A percentile compares a stretch with the other conserved stretches of the same genome.
phyloP scores from a whole-genome alignment of 2,329 filamentous ascomycete species.

The Kalmusia sp. region DNA sequence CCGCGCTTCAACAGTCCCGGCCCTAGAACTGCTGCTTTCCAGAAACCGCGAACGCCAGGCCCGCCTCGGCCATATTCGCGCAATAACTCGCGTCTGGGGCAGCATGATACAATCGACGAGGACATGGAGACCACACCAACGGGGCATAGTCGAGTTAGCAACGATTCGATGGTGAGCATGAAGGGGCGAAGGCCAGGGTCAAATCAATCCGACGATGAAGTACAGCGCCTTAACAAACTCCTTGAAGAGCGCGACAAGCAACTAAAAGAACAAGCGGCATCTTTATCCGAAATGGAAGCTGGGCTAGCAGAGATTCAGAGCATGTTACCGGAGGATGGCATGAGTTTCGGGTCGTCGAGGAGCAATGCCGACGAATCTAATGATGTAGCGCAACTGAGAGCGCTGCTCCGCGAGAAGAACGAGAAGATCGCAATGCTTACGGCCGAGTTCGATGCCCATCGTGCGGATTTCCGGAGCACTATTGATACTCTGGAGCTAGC shows the following conservation, averaged over 20 bases:
- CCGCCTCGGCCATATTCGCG: slow-evolving; percentile 55
- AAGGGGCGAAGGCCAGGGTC: slow-evolving; percentile 43
- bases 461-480: slow-evolving; percentile 94
- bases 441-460: slow-evolving; percentile 90
- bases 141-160: slow-evolving; percentile 58
- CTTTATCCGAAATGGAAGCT: slow-evolving; percentile 87
- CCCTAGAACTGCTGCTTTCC: slow-evolving; percentile 67
- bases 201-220: slow-evolving; percentile 64
- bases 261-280: slow-evolving; percentile 84
- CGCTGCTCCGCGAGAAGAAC: slow-evolving; percentile 91
- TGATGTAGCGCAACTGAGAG: slow-evolving; percentile 77
- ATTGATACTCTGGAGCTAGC: slow-evolving; percentile 97
- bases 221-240: slow-evolving; percentile 74
- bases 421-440: slow-evolving; percentile 95
- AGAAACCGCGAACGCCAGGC: slow-evolving; percentile 50
- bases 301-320: slow-evolving; percentile 82
- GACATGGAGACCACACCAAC: slow-evolving; percentile 57
- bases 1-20: slow-evolving; percentile 70
- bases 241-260: slow-evolving; percentile 86
- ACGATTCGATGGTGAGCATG: slow-evolving; percentile 60
- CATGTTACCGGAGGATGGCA: slow-evolving; percentile 66
- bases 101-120: slow-evolving; percentile 50
- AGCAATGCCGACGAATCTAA: slow-evolving; percentile 59
- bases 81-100: slow-evolving; percentile 54
- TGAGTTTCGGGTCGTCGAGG: slow-evolving; percentile 55